Evolutionary conservation across 805 yeast species (phyloP).

Genomic region (Suhomyces tanzawaensis): DNA sequence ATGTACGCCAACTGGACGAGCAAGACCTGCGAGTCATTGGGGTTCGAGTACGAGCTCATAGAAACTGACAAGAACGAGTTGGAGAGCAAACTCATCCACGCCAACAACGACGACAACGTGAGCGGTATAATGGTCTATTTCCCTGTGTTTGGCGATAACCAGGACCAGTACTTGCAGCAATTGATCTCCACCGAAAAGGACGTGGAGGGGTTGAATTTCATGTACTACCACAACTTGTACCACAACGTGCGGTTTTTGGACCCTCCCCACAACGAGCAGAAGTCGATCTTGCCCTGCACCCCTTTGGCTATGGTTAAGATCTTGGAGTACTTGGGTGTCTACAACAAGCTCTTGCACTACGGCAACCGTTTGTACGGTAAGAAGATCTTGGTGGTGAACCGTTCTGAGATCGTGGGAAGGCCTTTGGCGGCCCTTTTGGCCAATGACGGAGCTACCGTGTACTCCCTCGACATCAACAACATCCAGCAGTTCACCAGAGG

Average conservation of each 20-base stretch:
- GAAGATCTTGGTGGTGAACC: conserved; percentile 83
- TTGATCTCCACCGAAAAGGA: conserved; percentile 89
- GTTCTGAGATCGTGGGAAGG: conserved; percentile 96
- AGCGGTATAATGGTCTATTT: conserved; percentile 96
- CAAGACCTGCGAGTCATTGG: conserved; percentile 81
- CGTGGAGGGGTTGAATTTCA: conserved; percentile 91
- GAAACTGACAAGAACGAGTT: conserved; percentile 75
- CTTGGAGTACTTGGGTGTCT: conserved; percentile 83
- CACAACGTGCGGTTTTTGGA: conserved; percentile 89
- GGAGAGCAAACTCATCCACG: conserved; percentile 78
- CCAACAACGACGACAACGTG: conserved; percentile 71
- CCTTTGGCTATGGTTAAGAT: conserved; percentile 94
- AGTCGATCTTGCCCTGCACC: conserved; percentile 93
- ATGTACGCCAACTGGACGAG: conserved; percentile 97
- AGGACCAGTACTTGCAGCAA: conserved; percentile 94
- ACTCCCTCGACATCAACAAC: conserved; percentile 83
- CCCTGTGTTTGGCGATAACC: conserved; percentile 94
- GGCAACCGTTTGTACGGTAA: conserved; percentile 94
- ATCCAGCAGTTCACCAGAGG: conserved; percentile 94
- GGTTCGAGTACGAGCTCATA: conserved; percentile 78
- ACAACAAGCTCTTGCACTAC: conserved; percentile 75
- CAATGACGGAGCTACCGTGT: conserved; percentile 96
- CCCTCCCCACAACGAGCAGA: conserved; percentile 56
- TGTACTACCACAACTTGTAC: conserved; percentile 90
- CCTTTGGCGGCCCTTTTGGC: conserved; percentile 95